Base-by-base conservation (phyloP, 768 basidiomycete genomes). In the Auriscalpium orientale region DNA sequence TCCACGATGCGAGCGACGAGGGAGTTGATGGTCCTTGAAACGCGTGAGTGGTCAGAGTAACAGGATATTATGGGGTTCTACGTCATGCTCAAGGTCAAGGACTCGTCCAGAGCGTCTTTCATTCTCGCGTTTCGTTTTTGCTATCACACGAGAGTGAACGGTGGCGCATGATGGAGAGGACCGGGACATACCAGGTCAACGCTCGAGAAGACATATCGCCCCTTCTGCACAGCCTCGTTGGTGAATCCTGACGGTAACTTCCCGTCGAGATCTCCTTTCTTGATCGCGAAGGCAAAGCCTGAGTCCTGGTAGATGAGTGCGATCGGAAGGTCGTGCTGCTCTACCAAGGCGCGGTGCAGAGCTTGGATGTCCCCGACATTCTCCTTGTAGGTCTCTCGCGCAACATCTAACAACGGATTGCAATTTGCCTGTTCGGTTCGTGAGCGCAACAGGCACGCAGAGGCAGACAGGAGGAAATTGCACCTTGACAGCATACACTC, bases 341-440 rank as follows among this genome's bases (percentile, higher is more conserved):
- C 81, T 0, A 82, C 74, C 13, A 92, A 70, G 0, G 71, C 72
- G 15, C 74, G 73, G 57, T 81, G 81, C 37, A 93, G 73, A 53
- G 84, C 78, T 59, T 84, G 84, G 53, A 97, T 91, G 65, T 99
- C 95, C 15, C 83, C 80, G 46, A 95, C 79, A 61, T 95, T 95
- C 68, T 99, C 95, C 63, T 87, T 91, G 74, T 87, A 98, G 0
- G 95, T 95, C 68, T 92, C 92, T 3, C 97, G 81, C 2, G 95
- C 97, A 8, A 98, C 92, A 60, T 98, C 95, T 34, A 99, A 84
- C 10, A 95, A 76, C 33, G 82, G 82, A 61, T 92, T 90, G 64
- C 78, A 80, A 58, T 89, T 88, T 3, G 91, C 88, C 80, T 87
- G 47, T 8, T 50, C 46, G 38, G 40, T 33, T 35, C 15, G 10